These are phyloP conservation scores for Tylopilus rubrobrunneus DNA, from an alignment of 768 basidiomycete genomes.

Conservation along the genomic window DNA sequence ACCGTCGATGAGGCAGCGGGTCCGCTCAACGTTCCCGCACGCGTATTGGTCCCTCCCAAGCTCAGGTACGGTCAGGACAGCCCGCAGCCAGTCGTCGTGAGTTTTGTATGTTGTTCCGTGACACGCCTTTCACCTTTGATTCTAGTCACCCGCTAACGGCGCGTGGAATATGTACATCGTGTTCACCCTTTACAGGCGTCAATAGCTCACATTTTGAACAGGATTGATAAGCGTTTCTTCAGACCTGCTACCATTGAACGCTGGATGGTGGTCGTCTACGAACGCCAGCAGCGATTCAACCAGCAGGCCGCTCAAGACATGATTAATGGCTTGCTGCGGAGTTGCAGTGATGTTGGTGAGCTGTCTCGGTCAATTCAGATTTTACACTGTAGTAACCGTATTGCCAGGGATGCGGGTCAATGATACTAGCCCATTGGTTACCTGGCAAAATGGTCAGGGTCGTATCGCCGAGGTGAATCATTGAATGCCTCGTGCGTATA, in stretches of 20 bases:
- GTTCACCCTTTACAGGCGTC: background rate
- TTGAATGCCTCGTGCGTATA: background rate
- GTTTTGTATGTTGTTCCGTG: conserved; percentile 17
- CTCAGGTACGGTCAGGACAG: conserved; percentile 62
- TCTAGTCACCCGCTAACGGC: conserved; percentile 59
- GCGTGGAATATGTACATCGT: conserved; percentile 70
- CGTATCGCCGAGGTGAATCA: conserved; percentile 42
- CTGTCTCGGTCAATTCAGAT: conserved; percentile 1
- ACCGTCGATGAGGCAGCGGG: conserved; percentile 45
- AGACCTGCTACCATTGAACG: conserved; percentile 46
- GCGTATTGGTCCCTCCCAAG: conserved; percentile 60
- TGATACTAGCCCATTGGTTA: conserved; percentile 41
- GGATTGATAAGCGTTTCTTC: conserved; percentile 72
- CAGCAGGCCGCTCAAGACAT: conserved; percentile 47
- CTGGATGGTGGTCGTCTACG: conserved; percentile 68
- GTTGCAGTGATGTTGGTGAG: conserved; percentile 59
- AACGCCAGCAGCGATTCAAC: conserved; percentile 55
- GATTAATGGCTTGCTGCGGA: conserved; percentile 46
- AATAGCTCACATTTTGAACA: conserved; percentile 23
- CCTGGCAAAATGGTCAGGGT: conserved; percentile 58
- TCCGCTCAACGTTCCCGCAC: conserved; percentile 56
- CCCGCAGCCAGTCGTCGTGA: conserved; percentile 54
- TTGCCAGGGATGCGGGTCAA: conserved; percentile 54
- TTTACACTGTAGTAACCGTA: background rate
- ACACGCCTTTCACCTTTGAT: background rate